Evolutionary conservation across 805 yeast species (phyloP).

Genomic region (Wickerhamiella occidentalis): DNA sequence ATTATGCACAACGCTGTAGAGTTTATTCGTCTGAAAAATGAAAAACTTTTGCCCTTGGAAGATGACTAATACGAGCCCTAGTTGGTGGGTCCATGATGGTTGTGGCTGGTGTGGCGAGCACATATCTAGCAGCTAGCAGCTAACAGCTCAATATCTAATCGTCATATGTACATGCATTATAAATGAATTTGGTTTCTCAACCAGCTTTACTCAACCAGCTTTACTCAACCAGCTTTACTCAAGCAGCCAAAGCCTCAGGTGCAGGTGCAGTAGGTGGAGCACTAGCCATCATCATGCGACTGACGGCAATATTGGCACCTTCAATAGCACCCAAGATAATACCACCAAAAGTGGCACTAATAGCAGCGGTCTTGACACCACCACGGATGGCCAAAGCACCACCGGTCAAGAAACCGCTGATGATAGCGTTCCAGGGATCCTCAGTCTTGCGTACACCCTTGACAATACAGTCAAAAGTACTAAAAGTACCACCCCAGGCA

Average conservation of each 20-base stretch:
- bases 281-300: slow-evolving; percentile 49
- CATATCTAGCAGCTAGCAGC: no score
- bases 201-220: no score
- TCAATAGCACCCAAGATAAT: slow-evolving; percentile 92
- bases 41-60: neutral
- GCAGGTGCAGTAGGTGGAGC: slow-evolving; percentile 5
- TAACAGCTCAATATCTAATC: neutral
- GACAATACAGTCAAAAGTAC: slow-evolving; percentile 89
- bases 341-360: slow-evolving; percentile 95
- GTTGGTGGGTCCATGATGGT: neutral
- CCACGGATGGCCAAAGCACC: slow-evolving; percentile 97
- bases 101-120: no score
- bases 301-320: slow-evolving; percentile 96
- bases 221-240: no score
- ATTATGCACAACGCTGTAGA: neutral
- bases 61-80: slow-evolving; percentile 1
- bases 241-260: slow-evolving; percentile 3
- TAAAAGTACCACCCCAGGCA: slow-evolving; percentile 98
- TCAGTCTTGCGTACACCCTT: slow-evolving; percentile 94
- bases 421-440: slow-evolving; percentile 96
- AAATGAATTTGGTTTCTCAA: neutral
- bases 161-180: slow-evolving; percentile 7
- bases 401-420: slow-evolving; percentile 97
- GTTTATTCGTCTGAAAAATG: neutral
- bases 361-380: slow-evolving; percentile 94